Conservation (phyloP, 257 asterid genomes). For the Salvia hispanica region DNA sequence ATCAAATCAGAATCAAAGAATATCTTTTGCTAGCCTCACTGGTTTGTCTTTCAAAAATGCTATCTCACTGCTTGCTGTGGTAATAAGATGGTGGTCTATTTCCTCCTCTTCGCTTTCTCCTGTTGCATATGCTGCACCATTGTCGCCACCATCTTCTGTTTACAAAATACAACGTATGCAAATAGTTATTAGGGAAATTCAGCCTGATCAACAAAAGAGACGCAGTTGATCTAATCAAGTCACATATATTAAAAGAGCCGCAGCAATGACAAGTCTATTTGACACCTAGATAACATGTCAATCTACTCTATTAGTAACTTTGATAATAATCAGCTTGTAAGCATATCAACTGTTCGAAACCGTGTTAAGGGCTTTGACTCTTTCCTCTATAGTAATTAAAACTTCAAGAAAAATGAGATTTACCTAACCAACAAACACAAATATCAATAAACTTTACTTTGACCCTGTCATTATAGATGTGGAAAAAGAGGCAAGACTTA, state of each 20-base stretch:
- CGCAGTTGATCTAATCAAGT: neutral
- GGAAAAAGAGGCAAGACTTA: neutral
- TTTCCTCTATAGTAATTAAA: neutral
- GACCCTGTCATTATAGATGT: neutral
- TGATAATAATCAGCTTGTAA: neutral
- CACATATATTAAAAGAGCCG: too few species aligned
- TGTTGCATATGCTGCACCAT: conserved; percentile 45
- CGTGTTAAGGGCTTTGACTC: neutral
- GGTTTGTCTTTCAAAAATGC: conserved; percentile 80
- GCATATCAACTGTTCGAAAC: neutral
- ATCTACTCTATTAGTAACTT: neutral
- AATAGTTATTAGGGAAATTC: neutral
- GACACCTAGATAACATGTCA: neutral
- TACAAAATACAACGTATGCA: neutral
- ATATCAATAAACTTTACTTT: too few species aligned
- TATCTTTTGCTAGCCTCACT: conserved; percentile 72
- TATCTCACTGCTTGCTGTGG: conserved; percentile 57
- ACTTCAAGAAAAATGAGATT: neutral
- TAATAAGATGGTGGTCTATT: conserved; percentile 66
- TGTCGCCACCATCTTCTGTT: conserved; percentile 58
- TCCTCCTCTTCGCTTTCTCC: conserved; percentile 64
- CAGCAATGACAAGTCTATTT: neutral
- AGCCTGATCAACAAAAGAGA: neutral
- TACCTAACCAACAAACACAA: too few species aligned
- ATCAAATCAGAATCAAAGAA: conserved; percentile 42